Conservation (phyloP, 2,329 filamentous ascomycete species). For the Zasmidium citrigriseum region DNA sequence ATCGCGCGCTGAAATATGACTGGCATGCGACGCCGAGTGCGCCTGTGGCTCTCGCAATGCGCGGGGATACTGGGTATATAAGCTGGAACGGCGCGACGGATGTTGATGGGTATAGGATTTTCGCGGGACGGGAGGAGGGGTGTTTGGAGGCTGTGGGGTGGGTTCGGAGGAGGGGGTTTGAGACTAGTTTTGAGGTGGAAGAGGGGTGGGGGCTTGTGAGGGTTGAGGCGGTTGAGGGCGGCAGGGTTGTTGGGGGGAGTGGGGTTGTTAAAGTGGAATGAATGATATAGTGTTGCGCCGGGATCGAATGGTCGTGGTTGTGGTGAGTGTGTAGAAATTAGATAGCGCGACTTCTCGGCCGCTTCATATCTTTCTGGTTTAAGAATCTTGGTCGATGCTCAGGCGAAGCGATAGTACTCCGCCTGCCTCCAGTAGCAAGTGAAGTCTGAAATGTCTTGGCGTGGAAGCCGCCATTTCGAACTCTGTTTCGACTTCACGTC, state of each 20-base stretch:
- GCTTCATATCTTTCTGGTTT: too few species aligned
- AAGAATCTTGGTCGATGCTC: too few species aligned
- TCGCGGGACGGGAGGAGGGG: not conserved
- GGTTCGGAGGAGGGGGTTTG: not conserved
- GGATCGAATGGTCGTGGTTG: too few species aligned
- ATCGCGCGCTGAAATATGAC: not conserved
- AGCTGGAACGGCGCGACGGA: not conserved
- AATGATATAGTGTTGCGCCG: too few species aligned
- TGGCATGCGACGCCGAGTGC: not conserved
- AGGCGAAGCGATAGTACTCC: too few species aligned
- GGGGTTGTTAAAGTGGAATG: too few species aligned
- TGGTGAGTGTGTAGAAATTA: too few species aligned
- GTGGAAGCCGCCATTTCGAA: too few species aligned
- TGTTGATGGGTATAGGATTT: not conserved
- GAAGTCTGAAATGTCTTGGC: too few species aligned
- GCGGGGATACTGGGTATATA: not conserved
- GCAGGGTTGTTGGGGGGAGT: conserved; percentile 1
- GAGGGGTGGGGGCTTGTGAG: not conserved
- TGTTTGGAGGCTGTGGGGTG: not conserved
- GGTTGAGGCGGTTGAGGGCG: not conserved
- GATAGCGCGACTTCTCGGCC: too few species aligned
- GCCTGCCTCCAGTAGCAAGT: too few species aligned
- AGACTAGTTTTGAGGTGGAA: not conserved
- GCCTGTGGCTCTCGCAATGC: not conserved
- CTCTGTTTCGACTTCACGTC: too few species aligned